Conservation (phyloP, 148 eudicot genomes). For the Agrostemma githago region DNA sequence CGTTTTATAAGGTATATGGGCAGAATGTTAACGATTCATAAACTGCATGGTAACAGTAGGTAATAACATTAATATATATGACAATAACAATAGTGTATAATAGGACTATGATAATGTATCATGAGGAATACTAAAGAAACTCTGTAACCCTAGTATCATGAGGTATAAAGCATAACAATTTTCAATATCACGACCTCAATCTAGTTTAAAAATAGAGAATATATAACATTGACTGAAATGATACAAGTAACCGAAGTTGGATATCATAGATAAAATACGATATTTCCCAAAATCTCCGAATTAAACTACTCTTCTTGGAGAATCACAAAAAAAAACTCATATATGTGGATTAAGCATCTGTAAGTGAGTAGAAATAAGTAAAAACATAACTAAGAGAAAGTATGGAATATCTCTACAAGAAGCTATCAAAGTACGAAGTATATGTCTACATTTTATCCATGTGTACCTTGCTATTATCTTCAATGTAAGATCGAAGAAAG, state of each 20-base stretch:
- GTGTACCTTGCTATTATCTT: slow-evolving; percentile 72
- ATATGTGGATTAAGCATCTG: neutral
- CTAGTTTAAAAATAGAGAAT: neutral
- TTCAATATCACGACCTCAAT: neutral
- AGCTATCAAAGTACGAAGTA: neutral
- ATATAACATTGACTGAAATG: neutral
- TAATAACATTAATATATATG: too few relatives aligned
- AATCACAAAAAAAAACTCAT: neutral
- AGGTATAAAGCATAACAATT: neutral
- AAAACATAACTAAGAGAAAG: neutral
- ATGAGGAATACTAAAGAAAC: too few relatives aligned
- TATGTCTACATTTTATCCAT: neutral
- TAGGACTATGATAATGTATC: too few relatives aligned
- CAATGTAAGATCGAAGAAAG: slow-evolving; percentile 75
- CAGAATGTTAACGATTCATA: too few relatives aligned
- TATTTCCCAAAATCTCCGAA: neutral
- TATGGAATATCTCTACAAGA: neutral
- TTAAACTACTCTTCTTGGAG: neutral
- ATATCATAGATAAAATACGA: neutral
- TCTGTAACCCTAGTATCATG: neutral
- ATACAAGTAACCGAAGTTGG: neutral
- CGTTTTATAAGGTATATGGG: too few relatives aligned
- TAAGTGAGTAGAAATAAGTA: neutral
- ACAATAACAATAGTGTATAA: too few relatives aligned
- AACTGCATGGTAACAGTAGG: too few relatives aligned